These are phyloP conservation scores for Amanita molliuscula DNA, from an alignment of 768 basidiomycete genomes.

Conservation along the genomic window DNA sequence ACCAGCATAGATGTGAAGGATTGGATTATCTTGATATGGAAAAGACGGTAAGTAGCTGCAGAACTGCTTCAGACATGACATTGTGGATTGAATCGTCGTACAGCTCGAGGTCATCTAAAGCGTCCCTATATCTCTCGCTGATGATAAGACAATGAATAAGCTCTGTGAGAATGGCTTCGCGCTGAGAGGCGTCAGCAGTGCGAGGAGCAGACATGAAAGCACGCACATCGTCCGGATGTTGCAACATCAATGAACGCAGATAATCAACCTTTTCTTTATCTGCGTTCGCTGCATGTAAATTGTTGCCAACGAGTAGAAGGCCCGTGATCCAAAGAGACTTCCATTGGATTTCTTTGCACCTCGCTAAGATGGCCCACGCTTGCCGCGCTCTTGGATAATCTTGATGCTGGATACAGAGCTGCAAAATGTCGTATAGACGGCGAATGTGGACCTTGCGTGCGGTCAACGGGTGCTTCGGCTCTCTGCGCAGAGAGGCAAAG, in stretches of 20 bases:
- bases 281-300: conserved; percentile 17
- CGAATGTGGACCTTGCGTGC: conserved; percentile 64
- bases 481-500: conserved; percentile 53
- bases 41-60: conserved; percentile 76
- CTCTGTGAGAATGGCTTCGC: conserved; percentile 67
- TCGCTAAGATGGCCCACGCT: conserved; percentile 65
- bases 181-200: conserved; percentile 28
- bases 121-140: conserved; percentile 48
- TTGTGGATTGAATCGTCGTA: conserved; percentile 23
- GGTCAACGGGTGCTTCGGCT: conserved; percentile 36
- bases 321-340: conserved; percentile 59
- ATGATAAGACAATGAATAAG: conserved; percentile 59
- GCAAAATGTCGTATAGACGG: conserved; percentile 64
- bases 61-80: conserved; percentile 6
- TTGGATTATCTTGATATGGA: conserved; percentile 76
- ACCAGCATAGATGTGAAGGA: conserved; percentile 78
- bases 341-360: conserved; percentile 76
- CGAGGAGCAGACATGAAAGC: not conserved
- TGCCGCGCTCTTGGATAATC: conserved; percentile 54
- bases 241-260: conserved; percentile 63
- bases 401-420: conserved; percentile 56
- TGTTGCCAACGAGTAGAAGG: conserved; percentile 39
- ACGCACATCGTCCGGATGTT: conserved; percentile 54
- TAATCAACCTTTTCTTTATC: conserved; percentile 40
- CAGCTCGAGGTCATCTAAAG: conserved; percentile 82